Conservation (phyloP, 2,329 filamentous ascomycete species). For the Dichotomopilus funicola region DNA sequence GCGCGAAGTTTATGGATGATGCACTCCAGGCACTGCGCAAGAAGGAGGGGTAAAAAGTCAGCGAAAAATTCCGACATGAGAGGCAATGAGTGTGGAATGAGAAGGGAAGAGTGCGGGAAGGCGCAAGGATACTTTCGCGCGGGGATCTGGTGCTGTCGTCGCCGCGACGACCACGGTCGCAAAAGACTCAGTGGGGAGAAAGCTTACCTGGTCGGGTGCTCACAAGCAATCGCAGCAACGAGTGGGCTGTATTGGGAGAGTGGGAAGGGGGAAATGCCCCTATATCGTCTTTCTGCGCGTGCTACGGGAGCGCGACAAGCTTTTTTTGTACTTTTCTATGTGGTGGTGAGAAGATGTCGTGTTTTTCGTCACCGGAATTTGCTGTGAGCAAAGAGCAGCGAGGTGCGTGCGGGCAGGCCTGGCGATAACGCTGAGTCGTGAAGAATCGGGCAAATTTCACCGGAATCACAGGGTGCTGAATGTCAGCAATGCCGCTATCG, state of each 20-base stretch:
- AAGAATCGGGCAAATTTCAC: constrained; percentile 8
- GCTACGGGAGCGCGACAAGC: constrained; percentile 1
- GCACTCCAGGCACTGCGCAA: constrained; percentile 20
- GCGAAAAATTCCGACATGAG: constrained; percentile 1
- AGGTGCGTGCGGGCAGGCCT: neutral
- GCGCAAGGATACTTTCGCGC: neutral
- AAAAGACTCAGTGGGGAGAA: constrained; percentile 2
- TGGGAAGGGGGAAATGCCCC: constrained; percentile 27
- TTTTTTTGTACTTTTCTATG: constrained; percentile 6
- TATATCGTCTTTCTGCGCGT: constrained; percentile 16
- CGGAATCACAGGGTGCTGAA: constrained; percentile 11
- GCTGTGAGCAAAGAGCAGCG: constrained; percentile 14
- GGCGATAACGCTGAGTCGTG: constrained; percentile 14
- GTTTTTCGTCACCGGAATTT: constrained; percentile 22
- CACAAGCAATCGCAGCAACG: constrained; percentile 25
- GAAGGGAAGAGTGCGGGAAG: too few species aligned
- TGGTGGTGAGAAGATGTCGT: constrained; percentile 12
- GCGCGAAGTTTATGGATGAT: constrained; percentile 19
- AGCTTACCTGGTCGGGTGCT: constrained; percentile 18
- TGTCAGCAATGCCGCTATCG: constrained; percentile 13
- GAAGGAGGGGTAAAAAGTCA: constrained; percentile 13
- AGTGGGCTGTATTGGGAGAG: constrained; percentile 14
- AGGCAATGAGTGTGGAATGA: too few species aligned
- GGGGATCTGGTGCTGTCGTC: neutral
- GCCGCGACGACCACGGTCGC: constrained; percentile 3